Conservation (phyloP, 495 filamentous ascomycete genomes). For the Tuber aestivum region DNA sequence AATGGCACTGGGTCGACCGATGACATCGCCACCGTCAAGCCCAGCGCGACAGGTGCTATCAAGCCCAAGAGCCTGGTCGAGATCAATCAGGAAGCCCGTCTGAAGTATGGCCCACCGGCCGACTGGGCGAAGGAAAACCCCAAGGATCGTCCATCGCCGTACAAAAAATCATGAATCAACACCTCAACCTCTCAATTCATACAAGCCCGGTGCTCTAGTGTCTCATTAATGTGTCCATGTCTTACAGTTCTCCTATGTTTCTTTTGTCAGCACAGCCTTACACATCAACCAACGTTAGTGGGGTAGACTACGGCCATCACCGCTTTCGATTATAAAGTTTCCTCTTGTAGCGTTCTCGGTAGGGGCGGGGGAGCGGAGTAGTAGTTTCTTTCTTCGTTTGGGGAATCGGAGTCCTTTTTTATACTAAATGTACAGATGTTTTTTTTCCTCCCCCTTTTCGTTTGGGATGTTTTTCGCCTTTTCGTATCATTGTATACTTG, state of each 20-base stretch:
- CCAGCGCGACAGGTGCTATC: neutral
- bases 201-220: neutral
- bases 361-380: neutral
- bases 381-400: neutral
- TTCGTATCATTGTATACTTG: neutral
- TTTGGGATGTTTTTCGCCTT: neutral
- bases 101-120: neutral
- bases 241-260: neutral
- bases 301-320: neutral
- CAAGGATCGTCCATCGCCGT: neutral
- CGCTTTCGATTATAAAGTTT: neutral
- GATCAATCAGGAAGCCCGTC: neutral
- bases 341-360: neutral
- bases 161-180: neutral
- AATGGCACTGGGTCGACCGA: slow-evolving; percentile 1
- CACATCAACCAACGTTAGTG: neutral
- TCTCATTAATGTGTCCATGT: neutral
- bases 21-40: neutral
- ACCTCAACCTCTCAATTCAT: neutral
- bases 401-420: neutral
- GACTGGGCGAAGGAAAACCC: neutral
- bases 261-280: neutral
- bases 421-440: slow-evolving; percentile 1
- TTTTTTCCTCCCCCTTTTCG: neutral
- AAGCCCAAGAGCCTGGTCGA: neutral